Percentiles rank a stretch among this genome's conserved stretches.
Conservation (phyloP, 2,329 filamentous ascomycete genomes). For the Sclerotiophoma versabilis region DNA sequence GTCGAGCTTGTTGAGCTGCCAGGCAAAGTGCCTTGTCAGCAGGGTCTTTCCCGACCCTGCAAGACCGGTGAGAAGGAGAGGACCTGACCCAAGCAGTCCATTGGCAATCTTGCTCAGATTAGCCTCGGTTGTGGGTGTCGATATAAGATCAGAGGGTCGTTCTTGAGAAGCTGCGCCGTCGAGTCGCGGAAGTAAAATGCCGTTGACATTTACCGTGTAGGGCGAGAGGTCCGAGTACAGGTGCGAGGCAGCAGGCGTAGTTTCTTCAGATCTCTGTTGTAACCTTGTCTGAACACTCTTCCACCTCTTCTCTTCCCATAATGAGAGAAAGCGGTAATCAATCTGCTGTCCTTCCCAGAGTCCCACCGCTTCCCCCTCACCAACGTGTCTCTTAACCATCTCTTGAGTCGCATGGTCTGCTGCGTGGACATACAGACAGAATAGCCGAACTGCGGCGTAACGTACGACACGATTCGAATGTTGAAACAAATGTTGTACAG, state of each 20-base stretch:
- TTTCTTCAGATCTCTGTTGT: conserved; percentile 4
- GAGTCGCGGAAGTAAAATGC: conserved; percentile 50
- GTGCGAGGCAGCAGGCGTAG: neutral
- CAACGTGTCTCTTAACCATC: conserved; percentile 72
- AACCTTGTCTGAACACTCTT: conserved; percentile 26
- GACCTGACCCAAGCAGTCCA: conserved; percentile 70
- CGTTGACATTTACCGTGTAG: conserved; percentile 44
- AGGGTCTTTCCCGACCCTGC: conserved; percentile 92
- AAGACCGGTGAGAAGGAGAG: conserved; percentile 81
- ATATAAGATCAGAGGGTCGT: conserved; percentile 53
- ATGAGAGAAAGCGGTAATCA: conserved; percentile 77
- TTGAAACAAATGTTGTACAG: conserved; percentile 73
- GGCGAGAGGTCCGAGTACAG: conserved; percentile 36
- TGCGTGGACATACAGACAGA: conserved; percentile 78
- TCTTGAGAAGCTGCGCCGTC: conserved; percentile 39
- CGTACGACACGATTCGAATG: conserved; percentile 67
- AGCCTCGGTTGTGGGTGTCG: conserved; percentile 72
- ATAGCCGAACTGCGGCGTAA: conserved; percentile 82
- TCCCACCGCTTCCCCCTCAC: conserved; percentile 68
- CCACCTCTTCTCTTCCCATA: conserved; percentile 69
- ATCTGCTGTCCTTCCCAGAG: conserved; percentile 77
- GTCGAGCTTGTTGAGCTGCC: conserved; percentile 77
- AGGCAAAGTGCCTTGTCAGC: conserved; percentile 81
- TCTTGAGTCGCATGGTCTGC: conserved; percentile 80
- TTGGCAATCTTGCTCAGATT: conserved; percentile 76